Evolutionary conservation across 1,284 basidiomycete species (phyloP).

Genomic region (Hortiboletus rubellus): DNA sequence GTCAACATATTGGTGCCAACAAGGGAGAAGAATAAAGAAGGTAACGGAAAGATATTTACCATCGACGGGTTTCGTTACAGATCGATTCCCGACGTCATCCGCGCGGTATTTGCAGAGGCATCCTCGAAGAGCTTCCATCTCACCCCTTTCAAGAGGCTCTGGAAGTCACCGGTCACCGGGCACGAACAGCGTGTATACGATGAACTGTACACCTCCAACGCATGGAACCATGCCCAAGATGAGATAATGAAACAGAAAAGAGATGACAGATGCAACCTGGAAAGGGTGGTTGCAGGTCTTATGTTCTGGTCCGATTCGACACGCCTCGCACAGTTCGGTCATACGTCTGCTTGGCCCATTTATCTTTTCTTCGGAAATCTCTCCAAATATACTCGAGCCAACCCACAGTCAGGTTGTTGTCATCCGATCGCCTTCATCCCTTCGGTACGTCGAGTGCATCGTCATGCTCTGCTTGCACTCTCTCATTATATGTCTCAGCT

Average conservation of each 20-base stretch:
- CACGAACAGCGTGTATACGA: not conserved
- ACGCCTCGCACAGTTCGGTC: slow-evolving; percentile 37
- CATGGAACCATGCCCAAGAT: not conserved
- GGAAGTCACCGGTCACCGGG: not conserved
- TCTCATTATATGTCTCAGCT: not conserved
- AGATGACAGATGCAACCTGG: not conserved
- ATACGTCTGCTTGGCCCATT: slow-evolving; percentile 34
- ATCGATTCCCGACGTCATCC: not conserved
- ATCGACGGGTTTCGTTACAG: not conserved
- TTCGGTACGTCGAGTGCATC: not conserved
- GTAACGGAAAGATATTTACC: not conserved
- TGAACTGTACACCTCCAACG: not conserved
- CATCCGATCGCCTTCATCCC: not conserved
- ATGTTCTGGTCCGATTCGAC: slow-evolving; percentile 42
- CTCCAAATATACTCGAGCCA: not conserved
- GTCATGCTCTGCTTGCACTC: not conserved
- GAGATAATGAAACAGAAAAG: not conserved
- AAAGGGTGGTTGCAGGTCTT: not conserved
- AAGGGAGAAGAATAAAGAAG: not conserved
- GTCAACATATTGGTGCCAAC: not conserved
- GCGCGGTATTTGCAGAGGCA: not conserved
- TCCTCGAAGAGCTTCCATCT: not conserved
- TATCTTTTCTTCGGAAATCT: not conserved
- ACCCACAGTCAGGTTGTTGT: not conserved
- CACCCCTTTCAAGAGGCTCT: not conserved